Base-by-base conservation (phyloP, 1,139 yeast species). In the Sugiyamaella castrensis region DNA sequence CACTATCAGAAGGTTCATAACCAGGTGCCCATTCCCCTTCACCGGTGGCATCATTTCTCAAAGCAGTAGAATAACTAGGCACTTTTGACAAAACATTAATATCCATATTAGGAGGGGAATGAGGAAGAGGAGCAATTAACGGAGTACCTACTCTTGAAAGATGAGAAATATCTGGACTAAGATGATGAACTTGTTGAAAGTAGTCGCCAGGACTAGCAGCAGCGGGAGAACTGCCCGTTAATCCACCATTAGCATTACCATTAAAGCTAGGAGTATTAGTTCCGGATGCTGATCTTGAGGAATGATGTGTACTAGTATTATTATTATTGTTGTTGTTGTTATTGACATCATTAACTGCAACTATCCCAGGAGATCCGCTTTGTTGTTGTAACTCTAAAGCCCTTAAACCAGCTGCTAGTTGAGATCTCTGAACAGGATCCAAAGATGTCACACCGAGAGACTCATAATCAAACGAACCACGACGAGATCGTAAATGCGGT, bases 51-150 rank as follows among this genome's bases (percentile, higher is more conserved):
- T 59, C 65, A 11, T 52, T 43, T 39, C 56, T 57, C 29, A 70
- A 44, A 2, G 98, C 97, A 40, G 87, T 83, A 8, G 77, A 76
- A 66, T 91, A 91, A 0, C 95, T 81, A 0, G 98, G 98, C 2
- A 89, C 95, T 50, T 80, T 71, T 12, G 84, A 80, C 56, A 89
- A 63, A 2, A 71, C 67, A 6, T 68, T 67, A 4, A 75, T 59
- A 53, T 77, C 75, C 69, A 79, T 69, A 12, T 70, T 73, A 2
- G 58, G 56, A 1, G 59, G 52, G 24, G 24, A 4, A 19, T 19
- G 24, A 19, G 24, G n/a, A 2, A 52, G 40, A 2, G 54, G 51
- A 2, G 59, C 43, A 5, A 46, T 40, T 4, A 40, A 13, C 15
- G 57, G 58, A 12, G 53, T 51, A n/a, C 53, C 56, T 3, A 50